Conservation (phyloP, 768 basidiomycete genomes). For the Glaciozyma martinii region DNA sequence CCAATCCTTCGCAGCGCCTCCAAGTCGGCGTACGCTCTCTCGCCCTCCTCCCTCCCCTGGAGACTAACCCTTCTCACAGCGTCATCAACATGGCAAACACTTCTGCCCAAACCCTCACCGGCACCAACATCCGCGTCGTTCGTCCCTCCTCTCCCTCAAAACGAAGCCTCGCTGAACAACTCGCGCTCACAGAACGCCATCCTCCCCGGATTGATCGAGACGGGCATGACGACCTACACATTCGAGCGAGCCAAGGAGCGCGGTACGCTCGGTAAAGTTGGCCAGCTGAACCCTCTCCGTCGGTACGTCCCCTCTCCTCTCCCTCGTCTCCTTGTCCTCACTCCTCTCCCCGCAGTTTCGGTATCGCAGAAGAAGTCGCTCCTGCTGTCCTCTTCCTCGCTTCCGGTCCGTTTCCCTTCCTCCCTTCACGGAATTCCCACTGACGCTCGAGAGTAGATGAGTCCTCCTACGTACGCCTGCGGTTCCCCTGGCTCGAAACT, state of each 20-base stretch:
- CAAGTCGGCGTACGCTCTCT: conserved; percentile 69
- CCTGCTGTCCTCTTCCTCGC: conserved; percentile 76
- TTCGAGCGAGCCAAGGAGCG: conserved; percentile 69
- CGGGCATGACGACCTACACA: conserved; percentile 63
- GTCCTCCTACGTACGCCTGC: conserved; percentile 54
- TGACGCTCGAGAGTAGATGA: conserved; percentile 50
- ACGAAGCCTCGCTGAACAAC: not conserved
- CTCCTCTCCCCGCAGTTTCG: conserved; percentile 6
- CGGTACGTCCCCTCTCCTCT: conserved; percentile 47
- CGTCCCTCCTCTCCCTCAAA: conserved; percentile 15
- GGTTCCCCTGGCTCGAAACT: not conserved
- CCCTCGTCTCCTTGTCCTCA: not conserved
- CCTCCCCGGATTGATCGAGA: conserved; percentile 88
- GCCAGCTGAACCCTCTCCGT: conserved; percentile 72
- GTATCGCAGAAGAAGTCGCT: conserved; percentile 60
- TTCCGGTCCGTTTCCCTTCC: conserved; percentile 51
- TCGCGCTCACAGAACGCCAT: conserved; percentile 45
- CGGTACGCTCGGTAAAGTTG: conserved; percentile 67
- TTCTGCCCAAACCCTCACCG: conserved; percentile 65
- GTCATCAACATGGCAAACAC: conserved; percentile 85
- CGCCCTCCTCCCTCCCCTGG: not conserved
- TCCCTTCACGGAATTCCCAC: not conserved
- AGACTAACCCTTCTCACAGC: conserved; percentile 40
- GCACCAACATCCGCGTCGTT: conserved; percentile 77
- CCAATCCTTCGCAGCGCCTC: conserved; percentile 20